Evolutionary conservation across 352 stramenopile genomes (phyloP).

Genomic region (Phytophthora podocarpi): DNA sequence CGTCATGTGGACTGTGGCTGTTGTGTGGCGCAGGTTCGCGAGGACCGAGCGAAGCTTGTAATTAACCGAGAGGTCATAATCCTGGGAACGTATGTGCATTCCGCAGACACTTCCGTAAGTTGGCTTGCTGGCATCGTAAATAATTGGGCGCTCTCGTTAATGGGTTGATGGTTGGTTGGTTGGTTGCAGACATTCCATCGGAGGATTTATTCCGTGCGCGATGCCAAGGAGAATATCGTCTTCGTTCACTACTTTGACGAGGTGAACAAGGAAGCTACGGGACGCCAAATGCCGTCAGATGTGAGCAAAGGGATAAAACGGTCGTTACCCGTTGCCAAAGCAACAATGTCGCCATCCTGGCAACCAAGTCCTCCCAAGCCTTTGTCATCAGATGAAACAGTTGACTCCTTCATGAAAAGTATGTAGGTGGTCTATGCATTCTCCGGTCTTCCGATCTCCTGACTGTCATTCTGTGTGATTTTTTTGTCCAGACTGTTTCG

Average conservation of each 20-base stretch:
- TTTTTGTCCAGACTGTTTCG: constrained; percentile 54
- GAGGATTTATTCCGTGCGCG: constrained; percentile 80
- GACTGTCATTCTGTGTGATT: not conserved
- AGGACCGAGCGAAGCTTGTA: constrained; percentile 86
- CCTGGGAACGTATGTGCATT: constrained; percentile 86
- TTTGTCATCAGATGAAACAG: constrained; percentile 33
- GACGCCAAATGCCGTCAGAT: not conserved
- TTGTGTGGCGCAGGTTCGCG: constrained; percentile 50
- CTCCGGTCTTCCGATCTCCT: not conserved
- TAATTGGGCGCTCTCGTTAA: not conserved
- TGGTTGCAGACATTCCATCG: constrained; percentile 77
- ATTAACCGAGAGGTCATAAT: constrained; percentile 86
- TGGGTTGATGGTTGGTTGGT: too few relatives aligned
- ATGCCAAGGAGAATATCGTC: constrained; percentile 67
- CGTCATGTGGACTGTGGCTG: not conserved
- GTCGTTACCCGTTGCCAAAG: constrained; percentile 27
- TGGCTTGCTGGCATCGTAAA: not conserved
- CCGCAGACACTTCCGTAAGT: constrained; percentile 65
- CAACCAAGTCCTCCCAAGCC: constrained; percentile 12
- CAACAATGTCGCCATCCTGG: constrained; percentile 7
- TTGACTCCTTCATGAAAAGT: constrained; percentile 71
- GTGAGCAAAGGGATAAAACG: constrained; percentile 45
- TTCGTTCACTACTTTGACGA: constrained; percentile 91
- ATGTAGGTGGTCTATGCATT: not conserved
- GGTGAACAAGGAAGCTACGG: constrained; percentile 46